Evolutionary conservation across 2,329 filamentous ascomycete genomes (phyloP).

Genomic region (Ambrosiella xylebori): DNA sequence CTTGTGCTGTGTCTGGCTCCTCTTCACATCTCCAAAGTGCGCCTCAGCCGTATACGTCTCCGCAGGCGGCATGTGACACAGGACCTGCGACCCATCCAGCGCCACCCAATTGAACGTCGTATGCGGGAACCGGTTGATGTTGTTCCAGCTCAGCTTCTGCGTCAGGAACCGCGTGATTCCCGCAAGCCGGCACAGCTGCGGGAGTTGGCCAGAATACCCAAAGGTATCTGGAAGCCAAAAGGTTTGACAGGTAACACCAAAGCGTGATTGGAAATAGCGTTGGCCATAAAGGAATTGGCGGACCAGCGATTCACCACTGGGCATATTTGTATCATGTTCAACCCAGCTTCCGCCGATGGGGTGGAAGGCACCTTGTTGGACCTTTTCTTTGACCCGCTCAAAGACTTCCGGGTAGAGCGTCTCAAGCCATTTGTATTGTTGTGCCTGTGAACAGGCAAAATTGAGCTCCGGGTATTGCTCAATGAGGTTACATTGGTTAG

Average conservation of each 20-base stretch:
- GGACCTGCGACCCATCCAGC: conserved; percentile 85
- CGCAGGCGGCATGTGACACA: conserved; percentile 92
- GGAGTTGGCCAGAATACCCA: conserved; percentile 87
- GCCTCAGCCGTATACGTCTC: conserved; percentile 93
- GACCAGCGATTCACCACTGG: conserved; percentile 82
- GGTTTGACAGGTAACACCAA: conserved; percentile 72
- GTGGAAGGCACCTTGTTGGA: conserved; percentile 80
- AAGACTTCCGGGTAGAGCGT: conserved; percentile 74
- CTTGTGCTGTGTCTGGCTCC: conserved; percentile 84
- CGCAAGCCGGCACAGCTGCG: conserved; percentile 82
- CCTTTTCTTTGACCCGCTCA: conserved; percentile 77
- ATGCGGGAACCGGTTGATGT: conserved; percentile 97
- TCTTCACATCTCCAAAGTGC: conserved; percentile 82
- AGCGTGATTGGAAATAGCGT: conserved; percentile 82
- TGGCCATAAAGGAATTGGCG: conserved; percentile 94
- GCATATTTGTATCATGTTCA: conserved; percentile 95
- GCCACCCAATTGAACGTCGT: conserved; percentile 99
- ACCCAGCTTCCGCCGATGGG: conserved; percentile 97
- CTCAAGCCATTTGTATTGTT: conserved; percentile 97
- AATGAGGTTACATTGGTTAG: conserved; percentile 88
- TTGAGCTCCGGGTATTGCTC: conserved; percentile 87
- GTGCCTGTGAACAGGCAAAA: conserved; percentile 84
- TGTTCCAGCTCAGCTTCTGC: conserved; percentile 98
- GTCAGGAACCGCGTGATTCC: conserved; percentile 95
- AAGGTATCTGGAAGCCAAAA: conserved; percentile 99